A percentile compares a stretch with the other conserved stretches of the same genome.
Conservation (phyloP, 441 rosid species). For the Bruguiera hainesii region DNA sequence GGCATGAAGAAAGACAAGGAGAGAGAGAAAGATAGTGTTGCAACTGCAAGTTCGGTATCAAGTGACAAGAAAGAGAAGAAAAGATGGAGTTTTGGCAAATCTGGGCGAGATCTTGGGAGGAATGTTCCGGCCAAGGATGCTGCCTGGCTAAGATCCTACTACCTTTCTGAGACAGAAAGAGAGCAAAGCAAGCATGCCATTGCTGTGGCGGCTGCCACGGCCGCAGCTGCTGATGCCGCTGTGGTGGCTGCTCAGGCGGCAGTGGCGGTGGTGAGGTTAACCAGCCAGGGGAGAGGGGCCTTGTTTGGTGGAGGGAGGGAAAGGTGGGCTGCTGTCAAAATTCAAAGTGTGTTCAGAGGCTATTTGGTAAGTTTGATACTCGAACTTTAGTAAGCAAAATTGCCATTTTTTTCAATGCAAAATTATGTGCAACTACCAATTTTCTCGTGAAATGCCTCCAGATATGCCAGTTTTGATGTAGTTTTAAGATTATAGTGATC, state of each 20-base stretch:
- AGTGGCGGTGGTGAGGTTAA: constrained; percentile 32
- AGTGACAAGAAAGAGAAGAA: constrained; percentile 38
- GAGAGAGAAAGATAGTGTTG: constrained; percentile 25
- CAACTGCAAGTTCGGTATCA: constrained; percentile 23
- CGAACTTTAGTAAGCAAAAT: not conserved
- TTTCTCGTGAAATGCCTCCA: not conserved
- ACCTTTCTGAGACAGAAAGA: constrained; percentile 55
- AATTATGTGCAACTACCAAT: not conserved
- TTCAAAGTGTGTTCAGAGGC: constrained; percentile 33
- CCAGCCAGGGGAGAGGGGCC: constrained; percentile 30
- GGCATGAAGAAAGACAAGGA: constrained; percentile 69
- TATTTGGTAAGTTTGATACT: constrained; percentile 48
- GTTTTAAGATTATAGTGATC: constrained; percentile 2
- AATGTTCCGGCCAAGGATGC: constrained; percentile 29
- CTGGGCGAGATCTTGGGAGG: constrained; percentile 24
- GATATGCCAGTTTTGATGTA: constrained; percentile 14
- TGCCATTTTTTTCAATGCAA: not conserved
- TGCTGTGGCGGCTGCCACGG: constrained; percentile 60
- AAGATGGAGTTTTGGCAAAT: constrained; percentile 50
- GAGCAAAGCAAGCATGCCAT: constrained; percentile 94
- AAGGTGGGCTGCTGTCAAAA: constrained; percentile 25
- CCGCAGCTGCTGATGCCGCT: constrained; percentile 55
- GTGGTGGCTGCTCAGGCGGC: constrained; percentile 62
- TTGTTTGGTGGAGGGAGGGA: constrained; percentile 25
- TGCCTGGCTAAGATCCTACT: constrained; percentile 59